Base-by-base conservation (phyloP, 176 grass and related monocot species). In the Oryza rufipogon region DNA sequence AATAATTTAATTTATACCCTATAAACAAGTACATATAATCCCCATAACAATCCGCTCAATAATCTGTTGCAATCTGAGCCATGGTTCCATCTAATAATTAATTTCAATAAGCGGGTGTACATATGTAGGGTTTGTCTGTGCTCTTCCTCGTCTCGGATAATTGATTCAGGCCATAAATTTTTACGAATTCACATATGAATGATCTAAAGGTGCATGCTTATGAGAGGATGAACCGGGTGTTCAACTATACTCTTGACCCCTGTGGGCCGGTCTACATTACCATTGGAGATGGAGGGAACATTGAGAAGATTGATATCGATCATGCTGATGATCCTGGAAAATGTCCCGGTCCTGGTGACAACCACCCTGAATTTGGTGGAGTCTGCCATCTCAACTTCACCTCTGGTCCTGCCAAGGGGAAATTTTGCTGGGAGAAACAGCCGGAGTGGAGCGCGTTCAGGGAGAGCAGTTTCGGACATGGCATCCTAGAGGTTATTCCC, bases 391-490 rank as follows among this genome's bases (percentile, higher is more conserved):
- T 95, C 15, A 98, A 98, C 80, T 95, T 95, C 81, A 86, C 91
- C 15, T 88, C 89, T 9, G 91, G 92, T 17, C 91, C 92, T 83
- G 91, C 96, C 23, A 90, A 90, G 77, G 96, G 95, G 3, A 95
- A 88, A 19, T 98, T 98, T 52, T 95, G 96, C 85, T 98, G 96
- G 96, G 70, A 91, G 15, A 61, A 39, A 39, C 96, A 98, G 26
- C 96, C 96, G 0, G 91, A 98, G 68, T 98, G 92, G 89, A 98
- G 96, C 83, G 91, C 96, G 16, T 91, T 93, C 7, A 90, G 96
- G 52, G 96, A 98, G 70, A 95, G 96, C 81, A 98, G 96, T 73
- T 98, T 98, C 26, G 96, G 96, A 11, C 96, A 98, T 68, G 96
- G 96, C 28, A 95, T 93, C 68, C 60, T 98, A 12, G 96, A 98